phyloP scores from a whole-genome alignment of 345 rosid species.

The Laguncularia racemosa region DNA sequence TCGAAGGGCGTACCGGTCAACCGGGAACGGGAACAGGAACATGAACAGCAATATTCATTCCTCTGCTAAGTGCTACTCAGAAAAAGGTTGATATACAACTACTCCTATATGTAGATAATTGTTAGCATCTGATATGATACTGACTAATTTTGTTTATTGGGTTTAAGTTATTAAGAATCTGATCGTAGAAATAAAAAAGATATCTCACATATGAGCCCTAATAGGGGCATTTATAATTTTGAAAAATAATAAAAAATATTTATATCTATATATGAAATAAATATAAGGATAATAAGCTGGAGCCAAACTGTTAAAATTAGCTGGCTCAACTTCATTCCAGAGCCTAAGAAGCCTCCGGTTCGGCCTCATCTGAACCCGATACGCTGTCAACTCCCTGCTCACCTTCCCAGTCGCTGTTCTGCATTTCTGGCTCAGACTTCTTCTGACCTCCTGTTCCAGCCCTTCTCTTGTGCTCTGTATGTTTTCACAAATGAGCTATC shows the following conservation, averaged over 20 bases:
- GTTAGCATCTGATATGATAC: too few relatives aligned
- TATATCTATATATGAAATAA: too few relatives aligned
- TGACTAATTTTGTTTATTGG: too few relatives aligned
- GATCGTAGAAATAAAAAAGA: conserved; percentile 5
- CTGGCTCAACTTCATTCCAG: conserved; percentile 14
- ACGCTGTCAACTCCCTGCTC: conserved; percentile 28
- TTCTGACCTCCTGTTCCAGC: conserved; percentile 33
- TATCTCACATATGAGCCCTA: conserved; percentile 23
- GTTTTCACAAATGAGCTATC: background rate
- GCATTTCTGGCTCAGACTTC: conserved; percentile 24
- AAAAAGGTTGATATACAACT: too few relatives aligned
- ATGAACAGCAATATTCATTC: too few relatives aligned
- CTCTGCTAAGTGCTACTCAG: too few relatives aligned
- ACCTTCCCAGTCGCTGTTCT: conserved; percentile 36
- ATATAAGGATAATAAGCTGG: conserved; percentile 13
- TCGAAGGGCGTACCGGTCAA: too few relatives aligned
- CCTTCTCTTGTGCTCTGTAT: conserved; percentile 71
- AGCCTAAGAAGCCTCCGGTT: conserved; percentile 33
- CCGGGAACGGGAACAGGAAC: too few relatives aligned
- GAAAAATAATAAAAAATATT: conserved; percentile 2
- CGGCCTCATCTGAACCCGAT: conserved; percentile 44
- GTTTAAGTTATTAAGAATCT: conserved; percentile 8
- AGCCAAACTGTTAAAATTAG: conserved; percentile 9
- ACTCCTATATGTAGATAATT: too few relatives aligned
- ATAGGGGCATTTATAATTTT: conserved; percentile 22